Conservation (phyloP, 148 eudicot species). For the Cornus controversa region DNA sequence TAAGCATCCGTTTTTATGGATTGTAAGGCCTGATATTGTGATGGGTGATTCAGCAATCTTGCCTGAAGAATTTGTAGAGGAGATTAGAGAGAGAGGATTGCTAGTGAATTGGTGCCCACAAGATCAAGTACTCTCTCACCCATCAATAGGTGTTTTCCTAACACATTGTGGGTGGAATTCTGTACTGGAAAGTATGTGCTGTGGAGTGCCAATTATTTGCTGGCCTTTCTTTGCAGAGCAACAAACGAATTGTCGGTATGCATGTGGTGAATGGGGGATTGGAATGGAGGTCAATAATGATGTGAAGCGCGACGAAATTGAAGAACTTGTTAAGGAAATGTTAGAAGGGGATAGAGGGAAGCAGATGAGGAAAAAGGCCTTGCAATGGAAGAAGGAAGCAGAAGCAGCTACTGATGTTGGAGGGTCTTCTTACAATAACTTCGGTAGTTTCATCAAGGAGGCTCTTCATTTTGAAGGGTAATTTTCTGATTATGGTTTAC, state of each 20-base stretch:
- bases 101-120: slow-evolving; percentile 25
- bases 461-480: background rate
- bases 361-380: slow-evolving; percentile 14
- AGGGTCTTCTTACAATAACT: slow-evolving; percentile 15
- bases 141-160: no score
- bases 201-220: background rate
- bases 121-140: slow-evolving; percentile 17
- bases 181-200: no score
- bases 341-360: slow-evolving; percentile 12
- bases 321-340: slow-evolving; percentile 16
- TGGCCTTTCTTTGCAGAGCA: slow-evolving; percentile 11
- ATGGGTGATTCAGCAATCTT: slow-evolving; percentile 17
- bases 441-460: slow-evolving; percentile 12
- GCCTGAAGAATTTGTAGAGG: slow-evolving; percentile 21
- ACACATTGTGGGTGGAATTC: no score
- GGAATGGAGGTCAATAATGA: slow-evolving; percentile 9
- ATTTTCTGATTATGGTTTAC: no score
- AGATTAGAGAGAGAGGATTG: slow-evolving; percentile 19
- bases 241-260: slow-evolving; percentile 9
- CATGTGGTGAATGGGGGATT: slow-evolving; percentile 5
- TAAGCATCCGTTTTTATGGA: slow-evolving; percentile 23
- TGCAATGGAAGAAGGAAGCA: slow-evolving; percentile 22
- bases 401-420: slow-evolving; percentile 14
- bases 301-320: slow-evolving; percentile 10
- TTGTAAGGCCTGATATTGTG: slow-evolving; percentile 16